These are phyloP conservation scores for Talaromyces sp. DNA, from an alignment of 2,329 filamentous ascomycete genomes.

Conservation along the genomic window DNA sequence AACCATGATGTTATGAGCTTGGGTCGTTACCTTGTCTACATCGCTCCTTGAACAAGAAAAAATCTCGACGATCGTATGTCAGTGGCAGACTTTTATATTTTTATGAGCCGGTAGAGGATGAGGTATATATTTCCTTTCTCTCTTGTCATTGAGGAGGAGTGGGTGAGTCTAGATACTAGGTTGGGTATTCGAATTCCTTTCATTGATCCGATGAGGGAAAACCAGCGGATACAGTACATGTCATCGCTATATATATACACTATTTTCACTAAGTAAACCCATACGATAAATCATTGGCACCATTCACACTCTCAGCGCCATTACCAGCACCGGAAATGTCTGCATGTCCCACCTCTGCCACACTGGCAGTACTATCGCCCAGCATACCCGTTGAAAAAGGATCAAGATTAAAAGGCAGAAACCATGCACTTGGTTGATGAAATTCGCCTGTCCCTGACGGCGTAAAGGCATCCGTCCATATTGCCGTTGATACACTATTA, in stretches of 20 bases:
- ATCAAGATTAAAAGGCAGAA: slow-evolving; percentile 88
- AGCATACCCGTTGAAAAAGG: slow-evolving; percentile 40
- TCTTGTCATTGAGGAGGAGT: too few relatives aligned
- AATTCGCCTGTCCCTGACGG: slow-evolving; percentile 36
- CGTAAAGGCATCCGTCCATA: slow-evolving; percentile 36
- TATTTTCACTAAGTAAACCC: neutral
- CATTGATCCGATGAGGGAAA: too few relatives aligned
- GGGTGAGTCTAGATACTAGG: too few relatives aligned
- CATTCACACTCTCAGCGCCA: neutral
- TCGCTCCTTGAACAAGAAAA: too few relatives aligned
- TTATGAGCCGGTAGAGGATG: too few relatives aligned
- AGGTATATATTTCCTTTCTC: too few relatives aligned
- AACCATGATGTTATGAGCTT: too few relatives aligned
- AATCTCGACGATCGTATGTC: too few relatives aligned
- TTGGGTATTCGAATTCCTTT: neutral
- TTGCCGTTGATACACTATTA: slow-evolving; percentile 25
- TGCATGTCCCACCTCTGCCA: neutral
- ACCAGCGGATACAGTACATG: neutral
- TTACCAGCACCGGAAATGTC: neutral
- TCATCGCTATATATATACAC: neutral
- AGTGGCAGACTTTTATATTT: too few relatives aligned
- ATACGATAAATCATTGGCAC: slow-evolving; percentile 1
- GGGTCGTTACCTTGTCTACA: too few relatives aligned
- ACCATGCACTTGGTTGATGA: slow-evolving; percentile 67
- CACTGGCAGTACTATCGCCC: neutral